Evolutionary conservation across 331 rosid genomes (phyloP), one percentile per base, ranked within the genome.

Genomic region (Stylosanthes scabra): DNA sequence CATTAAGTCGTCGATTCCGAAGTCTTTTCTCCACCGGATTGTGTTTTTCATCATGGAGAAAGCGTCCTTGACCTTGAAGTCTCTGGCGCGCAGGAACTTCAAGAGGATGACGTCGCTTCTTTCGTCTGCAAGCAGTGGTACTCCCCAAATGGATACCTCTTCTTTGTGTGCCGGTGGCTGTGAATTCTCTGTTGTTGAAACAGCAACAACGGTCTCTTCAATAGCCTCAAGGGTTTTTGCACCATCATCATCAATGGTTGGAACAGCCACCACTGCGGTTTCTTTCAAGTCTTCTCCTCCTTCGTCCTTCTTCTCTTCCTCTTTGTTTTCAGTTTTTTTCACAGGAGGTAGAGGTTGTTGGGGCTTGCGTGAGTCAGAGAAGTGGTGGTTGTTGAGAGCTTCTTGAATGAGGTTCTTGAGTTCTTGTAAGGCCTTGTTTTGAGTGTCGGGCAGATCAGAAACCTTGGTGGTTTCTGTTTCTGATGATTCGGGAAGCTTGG

Each of bases 31-130:
- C 97, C 97, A 92, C 0, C 56, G 73, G 31, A 92, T 79, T 4
- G 97, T 88, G 83, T 85, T 89, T 68, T 82, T 85, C 66, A 92
- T 78, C 97, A 92, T 92, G 34, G 84, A 5, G 10, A 88, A 86
- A 0, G 97, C 90, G 2, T 92, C 96, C 14, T 82, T 83, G 40
- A 82, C 96, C 39, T 92, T 90, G 11, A 89, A 88, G 31, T 92
- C 94, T 63, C 96, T 89, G 1, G 97, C 97, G 7, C 90, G 74
- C 1, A 89, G 87, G 72, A 89, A 92, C 52, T 92, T 92, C 68
- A 89, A 54, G 11, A 92, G 86, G 74, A 89, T 74, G 3, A 88
- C 90, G 62, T 92, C 87, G 60, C 83, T 88, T 12, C 86, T 83
- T n/a, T 88, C 87, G 11, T 92, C 96, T 4, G 83, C 84, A 9